Percentiles rank a stretch among this genome's conserved stretches.
Evolutionary conservation across 345 rosid species (phyloP).

Genomic region (Salix caprea): DNA sequence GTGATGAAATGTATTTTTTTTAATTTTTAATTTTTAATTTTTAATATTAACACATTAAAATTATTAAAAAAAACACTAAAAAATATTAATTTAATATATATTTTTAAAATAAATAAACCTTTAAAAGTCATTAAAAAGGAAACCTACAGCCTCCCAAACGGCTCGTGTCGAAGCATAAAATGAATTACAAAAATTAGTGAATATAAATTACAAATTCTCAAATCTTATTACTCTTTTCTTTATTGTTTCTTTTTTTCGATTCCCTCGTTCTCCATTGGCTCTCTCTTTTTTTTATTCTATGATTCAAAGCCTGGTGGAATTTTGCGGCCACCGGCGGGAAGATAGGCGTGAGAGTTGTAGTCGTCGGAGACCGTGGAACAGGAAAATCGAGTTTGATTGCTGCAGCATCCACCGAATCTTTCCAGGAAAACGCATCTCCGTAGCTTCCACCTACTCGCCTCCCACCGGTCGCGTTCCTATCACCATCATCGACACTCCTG

Average conservation of each 20-base stretch:
- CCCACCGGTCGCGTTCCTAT: slow-evolving; percentile 70
- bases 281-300: not conserved
- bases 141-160: not conserved
- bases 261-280: not conserved
- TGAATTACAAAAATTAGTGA: not conserved
- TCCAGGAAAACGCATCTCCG: slow-evolving; percentile 55
- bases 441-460: slow-evolving; percentile 69
- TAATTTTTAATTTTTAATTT: too few relatives aligned
- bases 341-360: slow-evolving; percentile 56
- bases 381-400: slow-evolving; percentile 77
- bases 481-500: slow-evolving; percentile 77
- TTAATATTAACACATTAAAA: too few relatives aligned
- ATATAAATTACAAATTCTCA: not conserved
- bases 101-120: not conserved
- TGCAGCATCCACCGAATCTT: slow-evolving; percentile 60
- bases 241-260: not conserved
- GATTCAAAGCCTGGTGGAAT: slow-evolving; percentile 37
- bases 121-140: not conserved
- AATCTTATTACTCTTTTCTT: not conserved
- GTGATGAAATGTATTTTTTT: too few relatives aligned
- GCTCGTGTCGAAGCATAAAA: not conserved
- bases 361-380: slow-evolving; percentile 68
- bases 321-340: slow-evolving; percentile 43
- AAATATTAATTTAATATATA: too few relatives aligned
- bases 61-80: too few relatives aligned